Evolutionary conservation across 306 rosid genomes (phyloP), one percentile per base, ranked within the genome.

Genomic region (Casuarina equisetifolia): DNA sequence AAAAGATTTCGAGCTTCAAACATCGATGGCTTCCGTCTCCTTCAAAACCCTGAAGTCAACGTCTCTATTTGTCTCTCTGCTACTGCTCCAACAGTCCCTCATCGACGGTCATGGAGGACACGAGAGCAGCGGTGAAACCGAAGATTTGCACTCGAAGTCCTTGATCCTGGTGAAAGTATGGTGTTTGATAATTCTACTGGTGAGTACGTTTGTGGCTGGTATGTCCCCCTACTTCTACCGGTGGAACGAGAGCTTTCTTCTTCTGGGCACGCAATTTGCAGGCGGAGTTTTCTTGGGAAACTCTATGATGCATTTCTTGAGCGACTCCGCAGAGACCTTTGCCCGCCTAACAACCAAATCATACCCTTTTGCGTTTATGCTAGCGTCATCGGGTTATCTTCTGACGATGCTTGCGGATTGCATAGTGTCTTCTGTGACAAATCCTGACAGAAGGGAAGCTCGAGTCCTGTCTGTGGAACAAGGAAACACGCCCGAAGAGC

Each of bases 231-330:
- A 92, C 80, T 89, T 87, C 46, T 82, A 5, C 69, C 72, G 90
- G 1, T 91, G 96, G 96, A 89, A 91, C 12, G 97, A 93, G 11
- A 69, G 80, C 55, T 93, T 93, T 85, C 92, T 93, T 58, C 78
- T 89, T 0, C 11, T 89, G 53, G 94, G 96, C 17, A 91, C 94
- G 3, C 96, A 89, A 36, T 89, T 93, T 43, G 91, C 96, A 0
- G 97, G 86, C 20, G 97, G 97, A 3, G 88, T 93, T 36, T 92
- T 92, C 75, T 79, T 92, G 36, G 97, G 90, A 6, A 89, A 93
- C 35, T 84, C 97, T 35, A 2, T 93, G 85, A 93, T 86, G 68
- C 96, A 93, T 79, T 93, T 91, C 85, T 74, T 91, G 91, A 86
- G 96, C 42, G 97, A 93, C 74, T 72, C 97, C 0, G 36, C 16